Base-by-base conservation (phyloP, 495 filamentous ascomycete species). In the Amorphotheca resinae region DNA sequence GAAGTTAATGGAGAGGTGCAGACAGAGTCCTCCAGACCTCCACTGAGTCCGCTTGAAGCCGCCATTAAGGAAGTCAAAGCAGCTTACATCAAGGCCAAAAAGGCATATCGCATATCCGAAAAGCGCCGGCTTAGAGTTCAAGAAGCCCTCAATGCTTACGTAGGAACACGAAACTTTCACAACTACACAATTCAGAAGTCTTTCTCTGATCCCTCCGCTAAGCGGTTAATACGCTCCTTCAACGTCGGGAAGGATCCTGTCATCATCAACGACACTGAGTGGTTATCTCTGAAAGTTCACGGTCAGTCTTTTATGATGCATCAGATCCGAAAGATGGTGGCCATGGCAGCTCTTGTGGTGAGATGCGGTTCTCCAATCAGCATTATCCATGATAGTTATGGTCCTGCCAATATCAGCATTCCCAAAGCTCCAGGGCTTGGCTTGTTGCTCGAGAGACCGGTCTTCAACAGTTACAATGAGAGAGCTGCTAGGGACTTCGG, bases 291-390 rank as follows among this genome's bases (percentile, higher is more conserved):
- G 42, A 93, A 93, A 52, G 85, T 98, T 14, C 93, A 96, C 60
- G 91, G 91, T 0, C 91, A 98, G 62, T 87, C 80, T 45, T 98
- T 98, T 70, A 98, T 98, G 91, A 98, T 98, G 91, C 91, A 98
- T 59, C 91, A 98, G 62, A 98, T 98, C 60, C 82, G 91, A 46
- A 95, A 95, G 62, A 98, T 98, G 91, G 83, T 98, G 12, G 84
- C 80, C 47, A 87, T 96, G 86, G 83, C 78, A 28, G 70, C 86
- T 7, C 72, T 98, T 42, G 66, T 87, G 3, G 79, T 88, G 2
- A 77, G 91, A 32, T 86, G 81, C 59, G 93, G 87, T 33, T 76
- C 78, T 31, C 68, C 76, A 9, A 66, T 77, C 16, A 59, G 64
- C 2, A 69, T 76, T 22, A 85, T 96, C 44, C 52, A 59, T 0